phyloP scores from a whole-genome alignment of 2,329 filamentous ascomycete genomes.

The Colletotrichum gigasporum region DNA sequence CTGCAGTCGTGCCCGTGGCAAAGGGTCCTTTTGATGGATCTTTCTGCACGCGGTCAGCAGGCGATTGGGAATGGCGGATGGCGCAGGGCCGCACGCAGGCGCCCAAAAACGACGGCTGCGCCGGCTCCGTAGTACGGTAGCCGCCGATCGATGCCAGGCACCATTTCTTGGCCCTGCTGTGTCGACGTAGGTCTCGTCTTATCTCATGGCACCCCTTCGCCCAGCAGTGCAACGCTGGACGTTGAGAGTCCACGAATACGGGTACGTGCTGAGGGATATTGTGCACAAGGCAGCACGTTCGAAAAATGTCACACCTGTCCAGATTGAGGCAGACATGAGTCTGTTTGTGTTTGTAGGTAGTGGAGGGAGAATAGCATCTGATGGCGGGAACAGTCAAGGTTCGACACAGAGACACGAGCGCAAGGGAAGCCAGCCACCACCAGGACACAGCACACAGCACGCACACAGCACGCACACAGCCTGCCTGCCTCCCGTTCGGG shows the following conservation, averaged over 20 bases:
- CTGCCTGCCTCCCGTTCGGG: neutral
- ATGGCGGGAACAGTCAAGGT: constrained; percentile 5
- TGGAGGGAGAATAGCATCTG: neutral
- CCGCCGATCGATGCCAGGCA: constrained; percentile 26
- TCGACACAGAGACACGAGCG: too few species aligned
- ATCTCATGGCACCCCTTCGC: neutral
- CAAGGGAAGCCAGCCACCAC: neutral
- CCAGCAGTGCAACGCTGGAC: neutral
- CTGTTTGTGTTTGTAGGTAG: too few species aligned
- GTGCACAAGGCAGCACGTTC: neutral
- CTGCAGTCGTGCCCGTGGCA: too few species aligned
- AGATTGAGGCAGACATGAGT: neutral
- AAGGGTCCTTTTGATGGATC: too few species aligned
- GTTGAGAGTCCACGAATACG: neutral
- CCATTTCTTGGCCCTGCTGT: constrained; percentile 18
- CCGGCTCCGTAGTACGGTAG: neutral
- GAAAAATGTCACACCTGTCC: neutral
- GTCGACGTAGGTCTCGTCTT: constrained; percentile 11
- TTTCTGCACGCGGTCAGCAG: neutral
- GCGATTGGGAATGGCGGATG: neutral
- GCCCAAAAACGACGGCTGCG: constrained; percentile 4
- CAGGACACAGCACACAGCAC: neutral
- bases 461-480: neutral
- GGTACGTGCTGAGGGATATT: neutral
- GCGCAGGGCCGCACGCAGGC: neutral